phyloP scores from a whole-genome alignment of 2,329 filamentous ascomycete genomes.

The Botrytis fragariae region DNA sequence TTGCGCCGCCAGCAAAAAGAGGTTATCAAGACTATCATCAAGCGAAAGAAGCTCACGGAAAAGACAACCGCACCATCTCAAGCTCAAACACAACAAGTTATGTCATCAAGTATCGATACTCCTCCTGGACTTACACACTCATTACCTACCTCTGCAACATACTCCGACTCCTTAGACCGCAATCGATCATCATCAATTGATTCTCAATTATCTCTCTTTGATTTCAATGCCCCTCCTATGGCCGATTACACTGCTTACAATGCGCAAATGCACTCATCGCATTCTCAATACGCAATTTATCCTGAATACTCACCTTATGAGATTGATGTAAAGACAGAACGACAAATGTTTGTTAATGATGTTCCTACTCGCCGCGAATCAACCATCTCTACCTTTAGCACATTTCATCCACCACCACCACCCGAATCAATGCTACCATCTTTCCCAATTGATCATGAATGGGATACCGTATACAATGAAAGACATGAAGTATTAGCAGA shows the following conservation, averaged over 20 bases:
- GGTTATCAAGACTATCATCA: conserved; percentile 94
- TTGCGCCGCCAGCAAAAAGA: conserved; percentile 86
- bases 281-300: conserved; percentile 47
- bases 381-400: conserved; percentile 87
- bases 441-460: conserved; percentile 65
- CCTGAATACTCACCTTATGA: conserved; percentile 77
- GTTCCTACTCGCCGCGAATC: conserved; percentile 82
- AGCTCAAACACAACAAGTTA: conserved; percentile 49
- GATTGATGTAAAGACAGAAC: conserved; percentile 92
- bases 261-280: conserved; percentile 54
- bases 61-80: conserved; percentile 62
- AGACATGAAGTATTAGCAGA: conserved; percentile 61
- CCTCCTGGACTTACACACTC: conserved; percentile 80
- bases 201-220: conserved; percentile 73
- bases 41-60: conserved; percentile 90
- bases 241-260: conserved; percentile 61
- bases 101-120: conserved; percentile 52
- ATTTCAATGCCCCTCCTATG: conserved; percentile 61
- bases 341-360: conserved; percentile 91
- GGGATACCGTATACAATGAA: conserved; percentile 68
- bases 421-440: conserved; percentile 64
- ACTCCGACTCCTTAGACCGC: conserved; percentile 69
- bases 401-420: conserved; percentile 77
- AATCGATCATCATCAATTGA: conserved; percentile 76
- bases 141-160: conserved; percentile 75